These are phyloP conservation scores for Psilocybe subaeruginosa DNA, from an alignment of 768 basidiomycete species.

Conservation along the genomic window DNA sequence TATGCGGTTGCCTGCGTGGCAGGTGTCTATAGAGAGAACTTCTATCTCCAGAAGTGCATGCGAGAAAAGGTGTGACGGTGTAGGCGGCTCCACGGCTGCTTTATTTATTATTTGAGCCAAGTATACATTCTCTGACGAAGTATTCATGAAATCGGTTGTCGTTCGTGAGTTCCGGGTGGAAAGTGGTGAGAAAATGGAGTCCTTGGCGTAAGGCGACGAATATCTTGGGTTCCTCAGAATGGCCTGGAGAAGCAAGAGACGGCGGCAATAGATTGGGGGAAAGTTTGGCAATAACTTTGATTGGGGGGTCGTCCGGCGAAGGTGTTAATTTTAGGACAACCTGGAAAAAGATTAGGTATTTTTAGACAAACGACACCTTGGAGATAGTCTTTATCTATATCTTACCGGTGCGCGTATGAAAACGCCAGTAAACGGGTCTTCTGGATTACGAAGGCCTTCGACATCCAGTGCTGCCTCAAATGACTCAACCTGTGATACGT, in stretches of 20 bases:
- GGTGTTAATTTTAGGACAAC: conserved; percentile 61
- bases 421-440: conserved; percentile 72
- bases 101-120: conserved; percentile 26
- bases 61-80: not conserved
- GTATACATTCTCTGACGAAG: conserved; percentile 78
- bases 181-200: conserved; percentile 81
- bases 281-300: conserved; percentile 73
- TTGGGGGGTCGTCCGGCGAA: conserved; percentile 51
- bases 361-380: not conserved
- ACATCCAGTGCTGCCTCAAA: conserved; percentile 82
- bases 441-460: conserved; percentile 59
- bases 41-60: conserved; percentile 20
- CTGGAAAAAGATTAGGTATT: conserved; percentile 36
- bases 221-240: conserved; percentile 57
- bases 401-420: conserved; percentile 94
- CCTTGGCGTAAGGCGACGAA: conserved; percentile 90
- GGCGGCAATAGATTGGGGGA: conserved; percentile 50
- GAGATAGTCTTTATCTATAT: conserved; percentile 6
- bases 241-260: conserved; percentile 44
- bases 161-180: conserved; percentile 91
- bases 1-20: conserved; percentile 13
- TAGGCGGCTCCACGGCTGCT: not conserved
- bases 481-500: conserved; percentile 78
- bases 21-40: conserved; percentile 13
- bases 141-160: conserved; percentile 92